phyloP scores from a whole-genome alignment of 2,329 filamentous ascomycete species.

The Scleromitrula shiraiana region DNA sequence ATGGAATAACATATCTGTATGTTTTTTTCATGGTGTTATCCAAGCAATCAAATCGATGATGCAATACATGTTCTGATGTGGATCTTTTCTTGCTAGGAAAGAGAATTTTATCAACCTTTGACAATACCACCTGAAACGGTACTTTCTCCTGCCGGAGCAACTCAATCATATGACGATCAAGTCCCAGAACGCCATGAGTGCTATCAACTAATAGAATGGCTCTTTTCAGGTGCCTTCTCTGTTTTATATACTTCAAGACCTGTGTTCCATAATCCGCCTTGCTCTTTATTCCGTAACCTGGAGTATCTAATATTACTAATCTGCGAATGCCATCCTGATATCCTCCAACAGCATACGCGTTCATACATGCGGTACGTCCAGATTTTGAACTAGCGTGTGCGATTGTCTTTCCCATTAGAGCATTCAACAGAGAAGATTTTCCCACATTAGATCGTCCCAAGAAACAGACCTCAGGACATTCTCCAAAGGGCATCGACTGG shows the following conservation, averaged over 20 bases:
- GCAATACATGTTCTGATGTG: constrained; percentile 27
- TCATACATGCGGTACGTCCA: constrained; percentile 57
- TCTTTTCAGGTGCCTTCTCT: constrained; percentile 48
- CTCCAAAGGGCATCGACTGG: constrained; percentile 45
- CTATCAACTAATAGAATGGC: constrained; percentile 59
- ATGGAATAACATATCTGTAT: too few relatives aligned
- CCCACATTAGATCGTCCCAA: constrained; percentile 64
- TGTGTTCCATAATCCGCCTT: constrained; percentile 55
- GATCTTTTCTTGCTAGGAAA: constrained; percentile 22
- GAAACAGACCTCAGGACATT: constrained; percentile 39
- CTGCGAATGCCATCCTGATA: constrained; percentile 22
- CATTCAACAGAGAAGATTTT: constrained; percentile 60
- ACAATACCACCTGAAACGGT: constrained; percentile 57
- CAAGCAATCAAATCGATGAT: constrained; percentile 32
- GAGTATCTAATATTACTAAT: constrained; percentile 60
- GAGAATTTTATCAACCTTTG: constrained; percentile 54
- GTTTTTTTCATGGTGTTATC: constrained; percentile 32
- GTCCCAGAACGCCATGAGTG: constrained; percentile 53
- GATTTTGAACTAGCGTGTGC: constrained; percentile 51
- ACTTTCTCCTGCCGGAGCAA: constrained; percentile 48
- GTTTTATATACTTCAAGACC: constrained; percentile 59
- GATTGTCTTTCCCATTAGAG: constrained; percentile 43
- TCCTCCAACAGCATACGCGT: constrained; percentile 53
- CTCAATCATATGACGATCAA: constrained; percentile 48
- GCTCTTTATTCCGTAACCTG: constrained; percentile 60